Base-by-base conservation (phyloP, 352 stramenopile genomes). In the Globisporangium cylindrosporum region DNA sequence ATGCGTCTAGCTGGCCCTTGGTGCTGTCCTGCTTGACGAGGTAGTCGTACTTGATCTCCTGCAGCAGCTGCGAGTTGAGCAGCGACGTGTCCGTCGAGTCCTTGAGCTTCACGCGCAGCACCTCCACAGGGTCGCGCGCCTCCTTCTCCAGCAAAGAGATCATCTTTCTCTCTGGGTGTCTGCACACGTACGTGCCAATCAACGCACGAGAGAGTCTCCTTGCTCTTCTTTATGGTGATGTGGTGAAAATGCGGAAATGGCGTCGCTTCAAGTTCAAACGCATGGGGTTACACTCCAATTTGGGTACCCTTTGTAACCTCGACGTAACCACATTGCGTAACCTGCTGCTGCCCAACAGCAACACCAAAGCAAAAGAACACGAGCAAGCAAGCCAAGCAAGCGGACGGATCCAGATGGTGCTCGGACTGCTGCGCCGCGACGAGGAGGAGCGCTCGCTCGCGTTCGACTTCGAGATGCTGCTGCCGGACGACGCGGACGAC, bases 21-120 rank as follows among this genome's bases (percentile, higher is more conserved):
- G 82, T 92, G 70, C 62, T 88, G 70, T 91, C 79, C 57, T 93
- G 84, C 66, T 93, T 92, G 36, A 66, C 65, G 51, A 84, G 12
- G 57, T 95, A 94, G 72, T 93, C 84, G 29, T 81, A 78, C 64
- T 95, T 95, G 75, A 94, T 93, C 77, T 94, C 88, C 66, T 91
- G 82, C 7, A 95, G 76, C 70, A 94, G 73, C 68, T 93, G 88
- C 34, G 84, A 90, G 68, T 95, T 94, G 46, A 95, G 73, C 57
- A 95, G 71, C 61, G 88, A 93, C 51, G 81, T 89, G 62, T 92
- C 86, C 18, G 79, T 92, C 48, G 82, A 89, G 75, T 92, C 86
- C 68, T 93, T 93, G 59, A 95, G 82, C 73, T 92, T 91, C 60
- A 86, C 71, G 57, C 86, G 88, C 59, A 95, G 69, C 61, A 93